Conservation (phyloP, 2,329 filamentous ascomycete species). For the Aspergillus fumigatiaffinis region DNA sequence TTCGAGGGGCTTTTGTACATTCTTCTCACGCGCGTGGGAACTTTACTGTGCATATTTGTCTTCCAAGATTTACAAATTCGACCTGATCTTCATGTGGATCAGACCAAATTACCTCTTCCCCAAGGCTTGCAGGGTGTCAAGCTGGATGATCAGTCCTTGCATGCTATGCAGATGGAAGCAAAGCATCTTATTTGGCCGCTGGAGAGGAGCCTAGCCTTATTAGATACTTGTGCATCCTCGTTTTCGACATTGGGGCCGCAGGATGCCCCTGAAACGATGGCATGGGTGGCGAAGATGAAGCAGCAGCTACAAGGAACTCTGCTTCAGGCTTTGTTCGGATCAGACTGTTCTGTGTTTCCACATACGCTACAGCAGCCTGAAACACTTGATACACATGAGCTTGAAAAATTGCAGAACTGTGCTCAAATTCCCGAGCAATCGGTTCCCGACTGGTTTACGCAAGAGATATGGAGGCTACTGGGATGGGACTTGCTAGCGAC, state of each 20-base stretch:
- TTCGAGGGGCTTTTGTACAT: slow-evolving; percentile 42
- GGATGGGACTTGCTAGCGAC: slow-evolving; percentile 50
- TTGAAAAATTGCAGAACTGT: slow-evolving; percentile 7
- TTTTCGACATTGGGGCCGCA: not conserved
- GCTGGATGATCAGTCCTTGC: slow-evolving; percentile 19
- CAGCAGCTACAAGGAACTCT: slow-evolving; percentile 38
- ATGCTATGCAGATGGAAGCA: slow-evolving; percentile 30
- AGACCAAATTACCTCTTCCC: slow-evolving; percentile 28
- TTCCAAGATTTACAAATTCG: slow-evolving; percentile 34
- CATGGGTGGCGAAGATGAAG: slow-evolving; percentile 23
- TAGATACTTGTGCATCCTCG: slow-evolving; percentile 13
- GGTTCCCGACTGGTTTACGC: slow-evolving; percentile 51
- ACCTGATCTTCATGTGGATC: slow-evolving; percentile 20
- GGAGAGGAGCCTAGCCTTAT: slow-evolving; percentile 24
- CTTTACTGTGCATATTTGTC: slow-evolving; percentile 35
- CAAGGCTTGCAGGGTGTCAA: slow-evolving; percentile 25
- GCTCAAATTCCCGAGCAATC: slow-evolving; percentile 26
- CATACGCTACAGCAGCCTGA: slow-evolving; percentile 22
- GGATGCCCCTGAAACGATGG: not conserved
- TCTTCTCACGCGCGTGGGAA: slow-evolving; percentile 38
- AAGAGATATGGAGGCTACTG: slow-evolving; percentile 54
- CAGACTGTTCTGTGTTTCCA: slow-evolving; percentile 29
- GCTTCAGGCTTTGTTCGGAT: slow-evolving; percentile 39
- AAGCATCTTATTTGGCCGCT: slow-evolving; percentile 35
- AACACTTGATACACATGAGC: slow-evolving; percentile 15